Evolutionary conservation across 2,329 filamentous ascomycete species (phyloP).

Genomic region (Trichoderma arundinaceum): DNA sequence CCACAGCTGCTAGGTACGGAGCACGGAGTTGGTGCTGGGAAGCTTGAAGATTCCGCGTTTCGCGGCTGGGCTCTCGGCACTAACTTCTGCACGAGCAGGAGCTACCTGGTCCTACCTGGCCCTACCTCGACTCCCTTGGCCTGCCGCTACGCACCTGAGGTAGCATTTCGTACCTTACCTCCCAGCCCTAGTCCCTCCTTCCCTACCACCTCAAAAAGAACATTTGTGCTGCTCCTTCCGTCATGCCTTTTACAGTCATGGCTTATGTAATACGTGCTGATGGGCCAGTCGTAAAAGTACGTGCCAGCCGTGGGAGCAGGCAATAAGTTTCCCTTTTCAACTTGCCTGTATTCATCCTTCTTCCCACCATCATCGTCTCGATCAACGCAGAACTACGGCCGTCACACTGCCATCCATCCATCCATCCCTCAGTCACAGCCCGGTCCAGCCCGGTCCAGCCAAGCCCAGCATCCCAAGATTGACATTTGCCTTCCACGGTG

Average conservation of each 20-base stretch:
- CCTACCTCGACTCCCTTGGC: neutral
- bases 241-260: neutral
- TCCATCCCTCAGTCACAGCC: slow-evolving; percentile 16
- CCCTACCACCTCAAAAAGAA: neutral
- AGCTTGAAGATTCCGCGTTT: slow-evolving; percentile 26
- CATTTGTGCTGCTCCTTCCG: slow-evolving; percentile 17
- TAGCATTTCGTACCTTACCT: slow-evolving; percentile 6
- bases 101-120: slow-evolving; percentile 11
- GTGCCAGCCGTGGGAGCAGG: slow-evolving; percentile 6
- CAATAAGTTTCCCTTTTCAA: slow-evolving; percentile 1
- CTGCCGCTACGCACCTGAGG: neutral
- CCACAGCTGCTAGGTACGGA: too few species aligned
- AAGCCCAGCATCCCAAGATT: slow-evolving; percentile 26
- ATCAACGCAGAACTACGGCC: slow-evolving; percentile 20
- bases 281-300: neutral
- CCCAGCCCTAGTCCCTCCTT: slow-evolving; percentile 7
- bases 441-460: neutral
- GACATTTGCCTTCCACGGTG: slow-evolving; percentile 29
- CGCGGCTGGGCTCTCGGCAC: slow-evolving; percentile 22
- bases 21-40: neutral
- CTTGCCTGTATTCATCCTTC: neutral
- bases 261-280: slow-evolving; percentile 26
- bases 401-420: slow-evolving; percentile 21
- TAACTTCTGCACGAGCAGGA: slow-evolving; percentile 23
- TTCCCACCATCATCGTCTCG: too few species aligned